A percentile compares a stretch with the other conserved stretches of the same genome.
Evolutionary conservation across 441 rosid species (phyloP).

Genomic region (Adansonia madagascariensis): DNA sequence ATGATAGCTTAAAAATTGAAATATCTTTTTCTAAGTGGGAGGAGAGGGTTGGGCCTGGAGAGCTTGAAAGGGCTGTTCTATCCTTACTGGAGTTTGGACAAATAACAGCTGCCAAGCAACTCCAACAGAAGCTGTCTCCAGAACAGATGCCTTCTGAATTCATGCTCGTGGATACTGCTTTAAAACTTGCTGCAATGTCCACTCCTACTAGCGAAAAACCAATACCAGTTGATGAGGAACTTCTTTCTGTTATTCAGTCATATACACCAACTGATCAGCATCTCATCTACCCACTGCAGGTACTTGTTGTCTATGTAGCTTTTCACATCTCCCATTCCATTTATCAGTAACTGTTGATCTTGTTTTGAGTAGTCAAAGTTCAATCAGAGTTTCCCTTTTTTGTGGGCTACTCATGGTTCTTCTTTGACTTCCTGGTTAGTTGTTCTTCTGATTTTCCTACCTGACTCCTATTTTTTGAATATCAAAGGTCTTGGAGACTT

Average conservation of each 20-base stretch:
- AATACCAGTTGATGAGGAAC: constrained; percentile 63
- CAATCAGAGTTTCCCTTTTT: background rate
- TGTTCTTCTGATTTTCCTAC: constrained; percentile 24
- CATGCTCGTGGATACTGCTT: constrained; percentile 72
- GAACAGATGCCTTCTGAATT: constrained; percentile 76
- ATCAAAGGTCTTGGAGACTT: constrained; percentile 76
- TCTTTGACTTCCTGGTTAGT: constrained; percentile 16
- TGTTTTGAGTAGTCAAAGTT: constrained; percentile 16
- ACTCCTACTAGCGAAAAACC: constrained; percentile 60
- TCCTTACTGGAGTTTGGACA: constrained; percentile 96
- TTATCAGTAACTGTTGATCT: constrained; percentile 10
- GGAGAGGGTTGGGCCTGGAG: constrained; percentile 87
- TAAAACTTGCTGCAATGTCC: constrained; percentile 78
- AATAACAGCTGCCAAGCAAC: constrained; percentile 95
- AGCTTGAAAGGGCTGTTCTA: constrained; percentile 93
- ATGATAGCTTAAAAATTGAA: constrained; percentile 70
- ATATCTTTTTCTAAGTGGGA: constrained; percentile 91
- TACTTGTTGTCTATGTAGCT: constrained; percentile 34
- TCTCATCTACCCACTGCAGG: constrained; percentile 74
- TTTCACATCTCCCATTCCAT: constrained; percentile 15
- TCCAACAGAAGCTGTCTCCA: constrained; percentile 91
- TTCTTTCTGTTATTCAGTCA: constrained; percentile 62
- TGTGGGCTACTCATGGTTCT: constrained; percentile 9
- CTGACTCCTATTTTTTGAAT: constrained; percentile 26
- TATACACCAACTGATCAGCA: constrained; percentile 47